Conservation (phyloP, 805 yeast genomes). For the Candida verbasci region DNA sequence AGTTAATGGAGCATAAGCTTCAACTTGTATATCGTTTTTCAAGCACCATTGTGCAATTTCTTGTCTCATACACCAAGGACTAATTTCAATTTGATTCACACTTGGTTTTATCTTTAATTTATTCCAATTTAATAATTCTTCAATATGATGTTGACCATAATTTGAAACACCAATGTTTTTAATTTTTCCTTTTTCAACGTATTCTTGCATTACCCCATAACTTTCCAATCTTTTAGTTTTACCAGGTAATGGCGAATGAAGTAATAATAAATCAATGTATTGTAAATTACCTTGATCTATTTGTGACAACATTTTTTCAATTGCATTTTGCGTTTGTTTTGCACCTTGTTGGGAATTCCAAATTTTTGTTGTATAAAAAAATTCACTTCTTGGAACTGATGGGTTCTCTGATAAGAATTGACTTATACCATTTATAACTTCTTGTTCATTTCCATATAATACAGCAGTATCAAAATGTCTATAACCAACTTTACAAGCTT, state of each 20-base stretch:
- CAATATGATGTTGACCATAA: constrained; percentile 52
- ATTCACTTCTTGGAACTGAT: constrained; percentile 17
- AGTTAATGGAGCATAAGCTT: constrained; percentile 37
- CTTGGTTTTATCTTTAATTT: constrained; percentile 42
- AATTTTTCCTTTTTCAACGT: constrained; percentile 46
- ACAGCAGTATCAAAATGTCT: constrained; percentile 75
- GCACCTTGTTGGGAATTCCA: constrained; percentile 70
- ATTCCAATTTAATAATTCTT: constrained; percentile 47
- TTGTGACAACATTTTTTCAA: constrained; percentile 40
- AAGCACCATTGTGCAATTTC: constrained; percentile 31
- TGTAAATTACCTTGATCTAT: constrained; percentile 44
- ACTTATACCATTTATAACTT: constrained; percentile 59
- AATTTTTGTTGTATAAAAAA: constrained; percentile 60
- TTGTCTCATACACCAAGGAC: constrained; percentile 46
- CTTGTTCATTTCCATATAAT: constrained; percentile 62
- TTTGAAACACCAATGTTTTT: constrained; percentile 62
- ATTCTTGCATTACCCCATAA: constrained; percentile 55
- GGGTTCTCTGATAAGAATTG: constrained; percentile 37
- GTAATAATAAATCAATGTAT: constrained; percentile 70
- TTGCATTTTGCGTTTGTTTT: constrained; percentile 51
- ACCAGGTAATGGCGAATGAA: constrained; percentile 53
- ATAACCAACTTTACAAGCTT: constrained; percentile 63
- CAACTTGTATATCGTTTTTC: constrained; percentile 22
- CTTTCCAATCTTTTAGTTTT: constrained; percentile 41
- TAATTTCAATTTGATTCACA: constrained; percentile 47